Conservation (phyloP, 176 grass and related monocot genomes). For the Bromus sterilis region DNA sequence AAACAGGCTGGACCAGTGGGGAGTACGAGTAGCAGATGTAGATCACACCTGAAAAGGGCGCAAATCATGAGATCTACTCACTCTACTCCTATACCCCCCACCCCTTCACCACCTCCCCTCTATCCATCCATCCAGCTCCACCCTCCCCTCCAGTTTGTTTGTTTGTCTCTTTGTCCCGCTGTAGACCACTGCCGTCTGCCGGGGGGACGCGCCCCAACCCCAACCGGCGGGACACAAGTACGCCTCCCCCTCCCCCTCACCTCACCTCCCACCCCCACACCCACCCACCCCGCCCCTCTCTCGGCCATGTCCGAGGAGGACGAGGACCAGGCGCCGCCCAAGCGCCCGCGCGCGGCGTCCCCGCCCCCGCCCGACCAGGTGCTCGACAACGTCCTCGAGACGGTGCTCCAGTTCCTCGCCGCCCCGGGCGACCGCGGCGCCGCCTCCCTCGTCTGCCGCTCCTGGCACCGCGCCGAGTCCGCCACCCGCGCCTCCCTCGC, state of each 20-base stretch:
- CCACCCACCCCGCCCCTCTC: background rate
- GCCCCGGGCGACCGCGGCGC: conserved; percentile 58
- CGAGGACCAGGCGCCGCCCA: conserved; percentile 41
- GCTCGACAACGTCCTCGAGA: conserved; percentile 89
- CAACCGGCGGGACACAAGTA: conserved; percentile 25
- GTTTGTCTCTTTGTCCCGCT: background rate
- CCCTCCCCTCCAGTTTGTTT: background rate
- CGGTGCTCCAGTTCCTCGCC: conserved; percentile 83
- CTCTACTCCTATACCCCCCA: background rate
- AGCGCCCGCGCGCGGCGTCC: conserved; percentile 15
- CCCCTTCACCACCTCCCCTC: background rate
- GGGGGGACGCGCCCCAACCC: background rate
- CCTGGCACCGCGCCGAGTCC: conserved; percentile 77
- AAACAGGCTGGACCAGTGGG: background rate
- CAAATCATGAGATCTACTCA: background rate
- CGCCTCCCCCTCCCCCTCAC: conserved; percentile 2
- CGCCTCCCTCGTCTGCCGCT: conserved; percentile 75
- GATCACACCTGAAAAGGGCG: conserved; percentile 9
- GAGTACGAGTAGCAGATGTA: background rate
- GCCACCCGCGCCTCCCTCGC: conserved; percentile 51
- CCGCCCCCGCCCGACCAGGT: conserved; percentile 78
- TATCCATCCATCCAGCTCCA: background rate
- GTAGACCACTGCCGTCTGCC: conserved; percentile 5
- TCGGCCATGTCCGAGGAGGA: conserved; percentile 62
- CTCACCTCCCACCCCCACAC: background rate